Conservation (phyloP, 495 filamentous ascomycete genomes). For the Barbatosphaeria neglecta region DNA sequence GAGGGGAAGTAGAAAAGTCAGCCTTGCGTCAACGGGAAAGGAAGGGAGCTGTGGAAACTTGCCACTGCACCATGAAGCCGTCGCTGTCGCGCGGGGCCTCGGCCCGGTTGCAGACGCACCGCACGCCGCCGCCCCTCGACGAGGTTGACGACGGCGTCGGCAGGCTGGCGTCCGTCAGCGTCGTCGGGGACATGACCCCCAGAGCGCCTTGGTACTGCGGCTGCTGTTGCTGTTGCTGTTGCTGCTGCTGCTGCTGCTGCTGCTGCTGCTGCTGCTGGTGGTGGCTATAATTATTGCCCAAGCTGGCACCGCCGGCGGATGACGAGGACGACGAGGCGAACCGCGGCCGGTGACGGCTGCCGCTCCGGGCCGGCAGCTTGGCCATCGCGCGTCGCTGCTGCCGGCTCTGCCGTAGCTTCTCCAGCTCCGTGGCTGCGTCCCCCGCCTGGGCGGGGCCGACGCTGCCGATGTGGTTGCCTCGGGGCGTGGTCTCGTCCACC, state of each 20-base stretch:
- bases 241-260: too few species aligned
- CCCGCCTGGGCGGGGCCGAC: constrained; percentile 18
- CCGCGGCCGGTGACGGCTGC: constrained; percentile 1
- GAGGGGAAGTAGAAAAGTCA: too few species aligned
- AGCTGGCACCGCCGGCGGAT: too few species aligned
- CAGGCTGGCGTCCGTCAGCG: constrained; percentile 53
- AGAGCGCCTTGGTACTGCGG: too few species aligned
- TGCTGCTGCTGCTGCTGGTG: too few species aligned
- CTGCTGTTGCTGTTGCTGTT: too few species aligned
- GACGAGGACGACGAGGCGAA: constrained; percentile 5
- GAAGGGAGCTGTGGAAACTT: constrained; percentile 1
- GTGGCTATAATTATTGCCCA: too few species aligned
- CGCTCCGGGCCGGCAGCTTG: constrained; percentile 8
- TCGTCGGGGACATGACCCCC: constrained; percentile 50
- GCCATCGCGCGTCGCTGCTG: constrained; percentile 35
- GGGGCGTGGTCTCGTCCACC: constrained; percentile 33
- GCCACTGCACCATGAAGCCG: constrained; percentile 80
- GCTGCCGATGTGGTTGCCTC: too few species aligned
- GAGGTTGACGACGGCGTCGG: constrained; percentile 53
- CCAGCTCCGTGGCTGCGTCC: constrained; percentile 50
- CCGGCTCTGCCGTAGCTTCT: constrained; percentile 58
- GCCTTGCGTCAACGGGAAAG: constrained; percentile 6
- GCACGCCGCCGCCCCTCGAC: constrained; percentile 45
- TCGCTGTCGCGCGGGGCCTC: constrained; percentile 40
- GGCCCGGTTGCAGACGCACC: constrained; percentile 59